Percentiles rank a stretch among this genome's conserved stretches.
phyloP scores from a whole-genome alignment of 169 alveolate species.

The Eimeria tenella region DNA sequence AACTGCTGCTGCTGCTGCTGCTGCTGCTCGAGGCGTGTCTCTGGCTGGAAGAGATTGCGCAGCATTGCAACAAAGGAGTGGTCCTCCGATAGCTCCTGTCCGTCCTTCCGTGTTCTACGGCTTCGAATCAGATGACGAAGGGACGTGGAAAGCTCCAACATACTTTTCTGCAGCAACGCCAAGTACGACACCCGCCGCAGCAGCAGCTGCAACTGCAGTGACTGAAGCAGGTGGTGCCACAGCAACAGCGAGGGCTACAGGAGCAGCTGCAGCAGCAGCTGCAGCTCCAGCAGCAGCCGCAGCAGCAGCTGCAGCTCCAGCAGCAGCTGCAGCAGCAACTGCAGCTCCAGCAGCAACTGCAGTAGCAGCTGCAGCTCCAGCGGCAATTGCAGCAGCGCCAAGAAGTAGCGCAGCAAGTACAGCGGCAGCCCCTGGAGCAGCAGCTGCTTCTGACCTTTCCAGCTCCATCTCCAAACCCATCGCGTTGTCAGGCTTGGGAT shows the following conservation, averaged over 20 bases:
- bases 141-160: not conserved
- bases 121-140: not conserved
- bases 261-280: not conserved
- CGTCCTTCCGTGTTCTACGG: slow-evolving; percentile 15
- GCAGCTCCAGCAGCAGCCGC: not conserved
- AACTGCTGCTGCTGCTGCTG: slow-evolving; percentile 17
- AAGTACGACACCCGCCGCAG: not conserved
- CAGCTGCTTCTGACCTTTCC: too few species aligned
- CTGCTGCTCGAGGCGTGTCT: not conserved
- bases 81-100: not conserved
- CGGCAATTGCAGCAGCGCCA: not conserved
- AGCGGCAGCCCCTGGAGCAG: not conserved
- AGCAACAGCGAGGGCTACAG: too few species aligned
- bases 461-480: not conserved
- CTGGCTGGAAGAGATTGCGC: not conserved
- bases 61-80: not conserved
- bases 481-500: not conserved
- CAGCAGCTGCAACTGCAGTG: slow-evolving; percentile 6
- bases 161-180: not conserved
- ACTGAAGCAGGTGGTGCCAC: not conserved
- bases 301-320: not conserved
- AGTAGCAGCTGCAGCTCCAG: not conserved
- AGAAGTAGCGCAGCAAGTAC: not conserved
- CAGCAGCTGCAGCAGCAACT: not conserved
- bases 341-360: not conserved